Base-by-base conservation (phyloP, 441 rosid genomes). In the Erysimum pusillum region DNA sequence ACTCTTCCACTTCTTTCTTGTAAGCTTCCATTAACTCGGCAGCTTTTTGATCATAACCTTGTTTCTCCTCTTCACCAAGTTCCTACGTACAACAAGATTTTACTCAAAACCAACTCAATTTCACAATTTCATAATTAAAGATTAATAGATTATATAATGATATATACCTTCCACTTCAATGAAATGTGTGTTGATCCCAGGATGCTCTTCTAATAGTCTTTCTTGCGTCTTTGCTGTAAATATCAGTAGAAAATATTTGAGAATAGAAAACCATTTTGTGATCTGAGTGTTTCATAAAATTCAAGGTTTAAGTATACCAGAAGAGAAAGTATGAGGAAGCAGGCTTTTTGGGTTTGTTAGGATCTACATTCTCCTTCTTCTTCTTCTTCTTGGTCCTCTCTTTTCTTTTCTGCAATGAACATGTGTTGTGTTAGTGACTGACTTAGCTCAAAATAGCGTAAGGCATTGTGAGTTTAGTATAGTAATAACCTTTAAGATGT, bases 321-420 rank as follows among this genome's bases (percentile, higher is more conserved):
- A 91, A 91, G 76, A 92, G 54, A 28, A 92, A 63, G 84, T 79
- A 94, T 9, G 99, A 92, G 38, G 96, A 86, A 34, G 98, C 93
- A 6, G 99, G 98, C 84, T 84, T 94, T 83, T 87, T 94, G 3
- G 97, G 99, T 83, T 78, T 92, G 87, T 87, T 92, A 4, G 97
- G 97, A 56, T 94, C 99, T n/a, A n/a, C n/a, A n/a, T n/a, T n/a
- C 54, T 68, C 70, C 74, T 57, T 87, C n/a, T 73, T 89, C 79
- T 73, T 89, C 25, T 91, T 95, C 99, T 42, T 63, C 87, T 89
- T 82, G 0, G 83, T 79, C 67, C 0, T 14, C 49, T 87, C 92
- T 80, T 91, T 94, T 83, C 86, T 74, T 74, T 69, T 69, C 82
- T 78, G 82, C 65, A 59, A 57, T 1, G 79, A 8, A 71, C 35